Conservation (phyloP, 371 early-diverging fungal species). For the Apophysomyces sp. region DNA sequence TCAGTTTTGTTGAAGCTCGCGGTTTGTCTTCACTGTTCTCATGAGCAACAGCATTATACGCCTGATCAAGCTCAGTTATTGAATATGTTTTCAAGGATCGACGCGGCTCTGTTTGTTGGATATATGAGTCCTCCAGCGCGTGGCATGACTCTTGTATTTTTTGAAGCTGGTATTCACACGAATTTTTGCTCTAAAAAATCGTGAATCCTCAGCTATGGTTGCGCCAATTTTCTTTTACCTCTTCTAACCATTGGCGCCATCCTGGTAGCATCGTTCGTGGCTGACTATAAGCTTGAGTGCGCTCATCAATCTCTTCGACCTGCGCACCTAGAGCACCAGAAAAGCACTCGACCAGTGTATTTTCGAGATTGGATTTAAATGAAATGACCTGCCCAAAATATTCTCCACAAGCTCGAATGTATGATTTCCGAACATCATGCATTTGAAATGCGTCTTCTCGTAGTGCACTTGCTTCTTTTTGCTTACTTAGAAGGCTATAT, state of each 20-base stretch:
- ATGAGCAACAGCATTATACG: not conserved
- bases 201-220: not conserved
- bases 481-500: conserved; percentile 57
- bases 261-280: conserved; percentile 27
- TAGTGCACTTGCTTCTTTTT: conserved; percentile 68
- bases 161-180: conserved; percentile 30
- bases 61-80: conserved; percentile 9
- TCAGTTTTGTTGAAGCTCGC: not conserved
- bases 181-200: conserved; percentile 26
- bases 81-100: conserved; percentile 34
- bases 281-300: conserved; percentile 14
- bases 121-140: conserved; percentile 24
- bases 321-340: conserved; percentile 31
- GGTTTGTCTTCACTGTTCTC: not conserved
- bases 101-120: conserved; percentile 35
- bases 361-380: conserved; percentile 37
- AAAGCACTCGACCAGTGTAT: conserved; percentile 35
- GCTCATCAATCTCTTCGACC: conserved; percentile 35
- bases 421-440: conserved; percentile 64
- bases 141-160: conserved; percentile 25
- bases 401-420: conserved; percentile 41
- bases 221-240: conserved; percentile 14
- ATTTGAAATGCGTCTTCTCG: conserved; percentile 73
- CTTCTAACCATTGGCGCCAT: conserved; percentile 43
- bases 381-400: conserved; percentile 29